phyloP scores from a whole-genome alignment of 495 filamentous ascomycete species.

The Xylaria bambusicola region DNA sequence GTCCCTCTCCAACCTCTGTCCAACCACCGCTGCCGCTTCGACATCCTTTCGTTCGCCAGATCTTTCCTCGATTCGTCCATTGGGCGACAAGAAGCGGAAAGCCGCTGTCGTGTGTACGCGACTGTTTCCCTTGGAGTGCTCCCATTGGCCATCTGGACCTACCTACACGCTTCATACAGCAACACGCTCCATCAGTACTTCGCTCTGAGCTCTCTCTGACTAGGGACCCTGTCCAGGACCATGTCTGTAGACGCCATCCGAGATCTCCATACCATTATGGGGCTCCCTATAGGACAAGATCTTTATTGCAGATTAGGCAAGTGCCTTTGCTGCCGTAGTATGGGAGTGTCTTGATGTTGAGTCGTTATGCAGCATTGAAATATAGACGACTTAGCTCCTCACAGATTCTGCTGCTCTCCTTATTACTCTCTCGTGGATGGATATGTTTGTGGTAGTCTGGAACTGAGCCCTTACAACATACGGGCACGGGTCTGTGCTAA shows the following conservation, averaged over 20 bases:
- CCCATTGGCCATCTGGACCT: neutral
- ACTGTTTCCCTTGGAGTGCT: neutral
- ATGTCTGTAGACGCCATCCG: conserved; percentile 2
- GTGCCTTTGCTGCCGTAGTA: conserved; percentile 2
- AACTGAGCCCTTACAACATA: conserved; percentile 1
- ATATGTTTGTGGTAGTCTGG: conserved; percentile 1
- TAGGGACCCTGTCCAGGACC: neutral
- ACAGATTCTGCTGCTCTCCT: neutral
- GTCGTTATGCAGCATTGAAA: conserved; percentile 1
- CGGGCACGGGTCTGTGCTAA: neutral
- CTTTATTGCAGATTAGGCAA: conserved; percentile 16
- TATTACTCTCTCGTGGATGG: neutral
- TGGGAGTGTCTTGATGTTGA: neutral
- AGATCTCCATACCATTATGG: conserved; percentile 13
- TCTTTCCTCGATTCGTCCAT: conserved; percentile 8
- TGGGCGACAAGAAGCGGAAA: conserved; percentile 8
- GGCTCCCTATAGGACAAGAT: conserved; percentile 9
- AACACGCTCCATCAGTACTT: neutral
- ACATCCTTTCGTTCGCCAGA: conserved; percentile 6
- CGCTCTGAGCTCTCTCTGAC: neutral
- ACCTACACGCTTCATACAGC: neutral
- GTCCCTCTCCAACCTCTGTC: too few species aligned
- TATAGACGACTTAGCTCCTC: conserved; percentile 15
- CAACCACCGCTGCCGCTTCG: neutral
- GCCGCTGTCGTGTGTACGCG: conserved; percentile 10